Percentiles rank a stretch among this genome's conserved stretches.
Conservation (phyloP, 1,139 yeast genomes). For the Lodderomyces parapsilosis region DNA sequence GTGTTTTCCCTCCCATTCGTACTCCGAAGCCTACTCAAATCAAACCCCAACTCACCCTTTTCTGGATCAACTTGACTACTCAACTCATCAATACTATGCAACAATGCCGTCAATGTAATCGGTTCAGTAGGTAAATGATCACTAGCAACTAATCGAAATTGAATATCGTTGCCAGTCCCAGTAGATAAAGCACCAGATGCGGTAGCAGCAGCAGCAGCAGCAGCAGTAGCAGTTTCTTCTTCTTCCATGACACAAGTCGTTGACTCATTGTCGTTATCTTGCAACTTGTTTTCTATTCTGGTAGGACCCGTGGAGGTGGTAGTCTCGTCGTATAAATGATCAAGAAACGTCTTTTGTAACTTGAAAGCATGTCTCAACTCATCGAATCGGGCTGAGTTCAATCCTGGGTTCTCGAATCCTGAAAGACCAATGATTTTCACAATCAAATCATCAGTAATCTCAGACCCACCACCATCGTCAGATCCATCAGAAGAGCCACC, state of each 20-base stretch:
- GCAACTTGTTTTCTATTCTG: not conserved
- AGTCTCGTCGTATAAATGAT: conserved; percentile 33
- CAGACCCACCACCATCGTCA: not conserved
- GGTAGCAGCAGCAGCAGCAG: not conserved
- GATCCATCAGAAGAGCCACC: not conserved
- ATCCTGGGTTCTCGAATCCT: conserved; percentile 31
- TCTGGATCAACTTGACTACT: conserved; percentile 18
- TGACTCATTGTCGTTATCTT: conserved; percentile 13
- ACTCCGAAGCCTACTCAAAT: not conserved
- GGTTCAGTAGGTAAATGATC: conserved; percentile 29
- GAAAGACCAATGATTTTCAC: conserved; percentile 43
- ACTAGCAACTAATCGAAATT: conserved; percentile 33
- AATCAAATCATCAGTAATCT: conserved; percentile 25
- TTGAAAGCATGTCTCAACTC: conserved; percentile 25
- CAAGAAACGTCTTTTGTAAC: conserved; percentile 46
- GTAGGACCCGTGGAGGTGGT: not conserved
- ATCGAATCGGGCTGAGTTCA: conserved; percentile 6
- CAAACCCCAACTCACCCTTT: conserved; percentile 25
- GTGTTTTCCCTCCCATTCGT: not conserved
- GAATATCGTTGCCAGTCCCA: conserved; percentile 17
- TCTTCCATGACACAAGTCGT: not conserved
- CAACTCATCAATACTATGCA: conserved; percentile 20
- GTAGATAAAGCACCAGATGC: not conserved
- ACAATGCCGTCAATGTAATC: conserved; percentile 22
- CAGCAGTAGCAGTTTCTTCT: too few relatives aligned